Conservation (phyloP, 208 protist species). For the Leishmania arabica region DNA sequence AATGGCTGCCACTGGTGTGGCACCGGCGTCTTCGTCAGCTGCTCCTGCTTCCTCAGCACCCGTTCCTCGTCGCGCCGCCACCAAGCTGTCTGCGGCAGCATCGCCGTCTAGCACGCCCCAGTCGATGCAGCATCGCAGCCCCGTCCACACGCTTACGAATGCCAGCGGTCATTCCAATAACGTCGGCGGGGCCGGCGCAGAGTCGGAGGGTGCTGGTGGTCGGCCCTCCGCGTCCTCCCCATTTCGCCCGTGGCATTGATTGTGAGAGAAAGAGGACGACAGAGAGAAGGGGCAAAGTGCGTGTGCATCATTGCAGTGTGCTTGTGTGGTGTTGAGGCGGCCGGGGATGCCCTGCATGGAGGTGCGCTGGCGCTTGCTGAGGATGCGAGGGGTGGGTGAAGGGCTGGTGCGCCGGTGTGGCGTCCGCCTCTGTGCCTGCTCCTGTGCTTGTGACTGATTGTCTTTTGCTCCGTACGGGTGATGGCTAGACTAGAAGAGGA, state of each 20-base stretch:
- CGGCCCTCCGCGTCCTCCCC: constrained; percentile 24
- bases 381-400: background rate
- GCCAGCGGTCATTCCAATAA: background rate
- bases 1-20: background rate
- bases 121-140: constrained; percentile 17
- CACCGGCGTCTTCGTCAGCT: background rate
- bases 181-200: background rate
- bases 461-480: background rate
- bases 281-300: background rate
- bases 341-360: background rate
- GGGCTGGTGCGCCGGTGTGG: background rate
- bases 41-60: background rate
- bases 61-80: background rate
- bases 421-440: background rate
- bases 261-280: background rate
- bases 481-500: background rate
- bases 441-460: background rate
- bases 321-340: background rate
- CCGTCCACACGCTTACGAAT: constrained; percentile 2
- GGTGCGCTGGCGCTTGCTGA: background rate
- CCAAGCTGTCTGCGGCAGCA: background rate
- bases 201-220: background rate
- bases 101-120: background rate
- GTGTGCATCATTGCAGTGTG: background rate
- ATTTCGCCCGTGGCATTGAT: constrained; percentile 25